Base-by-base conservation (phyloP, 1,284 basidiomycete species). In the Cystobasidium slooffiae region DNA sequence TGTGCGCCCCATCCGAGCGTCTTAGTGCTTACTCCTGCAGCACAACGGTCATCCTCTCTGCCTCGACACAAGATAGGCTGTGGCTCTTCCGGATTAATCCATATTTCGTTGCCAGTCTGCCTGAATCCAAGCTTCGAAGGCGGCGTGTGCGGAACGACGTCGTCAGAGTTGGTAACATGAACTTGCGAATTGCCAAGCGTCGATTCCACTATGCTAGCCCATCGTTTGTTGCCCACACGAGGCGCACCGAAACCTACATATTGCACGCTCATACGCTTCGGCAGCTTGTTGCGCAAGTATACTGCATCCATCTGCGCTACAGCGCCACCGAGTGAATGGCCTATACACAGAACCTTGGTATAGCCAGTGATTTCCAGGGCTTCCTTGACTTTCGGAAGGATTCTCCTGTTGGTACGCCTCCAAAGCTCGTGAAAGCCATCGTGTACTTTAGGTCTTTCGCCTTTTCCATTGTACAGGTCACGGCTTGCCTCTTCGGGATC, bases 281-380 rank as follows among this genome's bases (percentile, higher is more conserved):
- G 31, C 18, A 68, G 51, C 22, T 18, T 53, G 22, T 68, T 68
- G 8, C 47, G 47, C 65, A 68, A 51, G 39, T 39, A 41, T 16
- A 68, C 22, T 7, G 65, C 65, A 44, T 68, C 65, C 46, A 68
- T 47, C 52, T 68, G 65, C 9, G 65, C 47, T 20, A 68, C 18
- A 18, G 65, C 51, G n/a, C 51, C 65, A 1, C 65, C 65, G 7
- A 68, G 65, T 24, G 65, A 68, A 44, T 68, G 65, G 8, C 65
- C 65, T 8, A 44, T 44, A 31, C 47, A 68, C 1, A 68, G 8
- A 8, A 68, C 65, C n/a, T 44, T 53, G 9, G 44, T 52, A 18
- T 51, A 43, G 5, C 53, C 51, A 16, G 51, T 39, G 8, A 20
- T 7, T 18, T 39, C 9, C 24, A 68, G 39, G 12, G 65, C 65